Conservation (phyloP, 768 basidiomycete genomes). For the Mycena filopes region DNA sequence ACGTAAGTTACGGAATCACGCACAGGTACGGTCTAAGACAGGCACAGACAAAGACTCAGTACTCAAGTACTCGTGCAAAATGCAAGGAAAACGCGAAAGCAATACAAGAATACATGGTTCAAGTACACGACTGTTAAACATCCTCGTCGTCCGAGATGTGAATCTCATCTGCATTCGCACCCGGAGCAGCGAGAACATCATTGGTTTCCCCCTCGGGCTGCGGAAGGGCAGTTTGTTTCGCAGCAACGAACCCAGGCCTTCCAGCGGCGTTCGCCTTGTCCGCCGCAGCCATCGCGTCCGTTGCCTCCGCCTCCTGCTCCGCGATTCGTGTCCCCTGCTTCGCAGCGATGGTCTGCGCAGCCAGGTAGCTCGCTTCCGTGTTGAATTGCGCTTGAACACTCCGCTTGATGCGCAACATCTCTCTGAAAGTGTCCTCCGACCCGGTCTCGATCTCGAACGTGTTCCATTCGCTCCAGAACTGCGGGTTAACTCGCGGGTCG, state of each 20-base stretch:
- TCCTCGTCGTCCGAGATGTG: constrained; percentile 90
- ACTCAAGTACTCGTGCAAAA: no score
- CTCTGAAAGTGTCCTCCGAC: constrained; percentile 97
- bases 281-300: constrained; percentile 90
- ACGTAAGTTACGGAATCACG: no score
- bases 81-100: background rate
- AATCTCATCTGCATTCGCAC: constrained; percentile 82
- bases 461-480: constrained; percentile 98
- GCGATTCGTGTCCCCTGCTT: constrained; percentile 63
- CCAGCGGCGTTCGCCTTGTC: constrained; percentile 66
- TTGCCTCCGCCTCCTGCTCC: constrained; percentile 55
- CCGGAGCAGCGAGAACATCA: constrained; percentile 42
- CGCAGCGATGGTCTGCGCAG: constrained; percentile 87
- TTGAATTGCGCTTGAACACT: constrained; percentile 99
- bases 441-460: constrained; percentile 98
- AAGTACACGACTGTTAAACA: constrained; percentile 46
- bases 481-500: constrained; percentile 90
- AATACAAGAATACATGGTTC: constrained; percentile 33
- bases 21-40: no score
- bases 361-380: constrained; percentile 93
- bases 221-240: constrained; percentile 63
- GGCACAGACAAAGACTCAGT: no score
- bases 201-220: constrained; percentile 50
- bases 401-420: constrained; percentile 95
- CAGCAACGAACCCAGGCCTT: constrained; percentile 80